Base-by-base conservation (phyloP, 352 stramenopile genomes). In the Pythium periplocum region DNA sequence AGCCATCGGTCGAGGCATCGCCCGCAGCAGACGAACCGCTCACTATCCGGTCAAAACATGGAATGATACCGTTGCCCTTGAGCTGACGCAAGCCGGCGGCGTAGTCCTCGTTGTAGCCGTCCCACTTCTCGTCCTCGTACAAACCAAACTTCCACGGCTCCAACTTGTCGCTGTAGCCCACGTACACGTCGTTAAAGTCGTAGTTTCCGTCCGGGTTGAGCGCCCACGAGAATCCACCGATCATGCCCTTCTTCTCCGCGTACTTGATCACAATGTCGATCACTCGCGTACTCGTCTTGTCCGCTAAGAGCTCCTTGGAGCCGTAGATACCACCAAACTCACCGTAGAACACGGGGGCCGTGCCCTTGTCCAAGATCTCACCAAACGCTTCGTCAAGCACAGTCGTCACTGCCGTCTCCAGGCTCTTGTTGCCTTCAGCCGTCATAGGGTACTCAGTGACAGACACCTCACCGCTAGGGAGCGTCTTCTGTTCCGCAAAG, bases 271-370 rank as follows among this genome's bases (percentile, higher is more conserved):
- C 57, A 8, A 84, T 56, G 47, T 93, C 79, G 35, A 93, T 86
- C 35, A 73, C 66, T 30, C 82, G 79, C 42, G 83, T 88, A 17
- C 78, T 90, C 12, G 79, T 90, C 45, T 87, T 78, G 6, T 64
- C 68, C 11, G 50, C 46, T 2, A 87, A 64, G 37, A 73, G 37
- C 65, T 93, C 79, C 0, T 62, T 64, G 2, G 49, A 47, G 32
- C 83, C 83, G 58, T 88, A 90, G 42, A 93, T 90, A n/a, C 83
- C 83, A 49, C 83, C 79, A 57, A 90, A 93, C 50, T 90, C 79
- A 17, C 82, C 82, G 52, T 85, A 90, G 51, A 90, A 87, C 31
- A 83, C 79, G 3, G 79, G 78, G 33, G 83, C 64, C 12, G 71
- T 73, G 8, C 38, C 63, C 10, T 66, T 66, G n/a, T 64, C 72